Conservation (phyloP, 202 grass and related monocot genomes). For the Schoenoplectus tabernaemontani region DNA sequence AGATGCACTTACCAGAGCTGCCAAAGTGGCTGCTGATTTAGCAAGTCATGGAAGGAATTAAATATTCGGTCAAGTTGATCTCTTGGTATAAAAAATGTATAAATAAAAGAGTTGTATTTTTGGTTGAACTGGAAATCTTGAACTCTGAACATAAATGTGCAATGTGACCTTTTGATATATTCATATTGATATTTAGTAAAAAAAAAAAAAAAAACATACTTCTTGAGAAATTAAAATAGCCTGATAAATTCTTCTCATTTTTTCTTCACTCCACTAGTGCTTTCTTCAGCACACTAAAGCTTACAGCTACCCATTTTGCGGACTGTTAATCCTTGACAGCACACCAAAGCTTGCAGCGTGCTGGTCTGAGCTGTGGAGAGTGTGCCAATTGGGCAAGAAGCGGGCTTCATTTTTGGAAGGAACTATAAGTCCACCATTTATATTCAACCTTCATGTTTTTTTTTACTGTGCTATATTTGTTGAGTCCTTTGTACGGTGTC, state of each 20-base stretch:
- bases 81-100: neutral
- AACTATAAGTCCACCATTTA: no score
- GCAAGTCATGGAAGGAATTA: conserved; percentile 57
- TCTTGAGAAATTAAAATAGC: neutral
- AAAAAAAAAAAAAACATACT: neutral
- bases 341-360: no score
- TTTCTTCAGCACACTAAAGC: neutral
- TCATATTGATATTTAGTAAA: neutral
- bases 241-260: neutral
- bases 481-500: no score
- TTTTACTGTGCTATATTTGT: no score
- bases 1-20: conserved; percentile 55
- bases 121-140: neutral
- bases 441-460: no score
- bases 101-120: conserved; percentile 7
- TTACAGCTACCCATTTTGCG: no score
- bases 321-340: no score
- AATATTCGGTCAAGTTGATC: neutral
- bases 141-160: neutral
- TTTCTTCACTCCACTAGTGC: neutral
- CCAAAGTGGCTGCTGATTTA: conserved; percentile 62
- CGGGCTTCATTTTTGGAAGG: no score
- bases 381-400: no score
- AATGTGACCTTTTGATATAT: neutral
- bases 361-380: no score